Percentiles rank a stretch among this genome's conserved stretches.
Evolutionary conservation across 1,139 yeast species (phyloP).

Genomic region (Entelexis paramagnoliae): DNA sequence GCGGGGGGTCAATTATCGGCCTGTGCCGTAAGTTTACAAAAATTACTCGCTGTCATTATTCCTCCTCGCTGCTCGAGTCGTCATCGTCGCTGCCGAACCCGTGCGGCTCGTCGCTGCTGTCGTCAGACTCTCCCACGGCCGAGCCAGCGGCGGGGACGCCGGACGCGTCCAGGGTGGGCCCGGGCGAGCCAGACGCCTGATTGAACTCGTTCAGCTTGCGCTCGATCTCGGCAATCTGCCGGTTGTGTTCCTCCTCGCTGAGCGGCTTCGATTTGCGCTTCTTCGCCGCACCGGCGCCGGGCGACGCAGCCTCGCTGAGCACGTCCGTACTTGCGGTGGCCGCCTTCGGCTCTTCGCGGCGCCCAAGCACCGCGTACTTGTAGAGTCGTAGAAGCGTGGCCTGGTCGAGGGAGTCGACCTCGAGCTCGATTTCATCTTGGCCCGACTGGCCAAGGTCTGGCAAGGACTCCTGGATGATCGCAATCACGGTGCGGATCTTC

Average conservation of each 20-base stretch:
- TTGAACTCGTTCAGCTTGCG: constrained; percentile 74
- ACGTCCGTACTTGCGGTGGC: not conserved
- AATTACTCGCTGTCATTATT: constrained; percentile 19
- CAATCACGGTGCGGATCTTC: constrained; percentile 71
- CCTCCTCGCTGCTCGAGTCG: constrained; percentile 31
- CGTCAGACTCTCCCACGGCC: constrained; percentile 21
- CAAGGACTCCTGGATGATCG: constrained; percentile 77
- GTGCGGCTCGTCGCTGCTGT: constrained; percentile 23
- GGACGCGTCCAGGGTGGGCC: constrained; percentile 6
- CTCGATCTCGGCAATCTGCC: constrained; percentile 75
- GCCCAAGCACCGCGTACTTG: constrained; percentile 58
- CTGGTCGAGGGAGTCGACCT: constrained; percentile 87
- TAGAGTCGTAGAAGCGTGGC: constrained; percentile 72
- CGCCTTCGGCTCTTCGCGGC: constrained; percentile 15
- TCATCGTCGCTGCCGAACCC: constrained; percentile 12
- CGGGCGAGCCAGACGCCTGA: constrained; percentile 27
- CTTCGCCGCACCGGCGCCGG: constrained; percentile 15
- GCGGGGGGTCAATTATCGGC: not conserved
- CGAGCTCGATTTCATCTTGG: constrained; percentile 86
- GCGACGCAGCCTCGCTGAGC: constrained; percentile 25
- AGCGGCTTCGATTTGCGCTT: constrained; percentile 47
- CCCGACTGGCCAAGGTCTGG: constrained; percentile 62
- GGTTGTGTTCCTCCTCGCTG: constrained; percentile 59
- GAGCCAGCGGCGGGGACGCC: constrained; percentile 16
- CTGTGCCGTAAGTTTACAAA: not conserved